Conservation (phyloP, 495 filamentous ascomycete genomes). For the Tetracladium setigerum region DNA sequence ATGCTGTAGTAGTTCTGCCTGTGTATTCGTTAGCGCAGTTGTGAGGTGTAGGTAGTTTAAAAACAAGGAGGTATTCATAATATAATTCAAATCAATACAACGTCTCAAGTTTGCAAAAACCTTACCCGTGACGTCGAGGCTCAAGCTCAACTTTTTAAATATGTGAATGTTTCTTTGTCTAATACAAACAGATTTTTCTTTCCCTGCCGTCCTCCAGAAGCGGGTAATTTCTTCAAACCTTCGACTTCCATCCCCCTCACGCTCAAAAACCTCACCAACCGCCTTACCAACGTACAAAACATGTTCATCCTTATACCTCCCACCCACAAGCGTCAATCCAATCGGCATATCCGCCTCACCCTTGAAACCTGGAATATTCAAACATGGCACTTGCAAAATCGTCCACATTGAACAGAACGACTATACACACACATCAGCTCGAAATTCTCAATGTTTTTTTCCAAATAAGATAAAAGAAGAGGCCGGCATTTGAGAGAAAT, state of each 20-base stretch:
- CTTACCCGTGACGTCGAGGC: too few species aligned
- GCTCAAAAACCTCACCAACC: constrained; percentile 33
- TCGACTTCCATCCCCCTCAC: constrained; percentile 33
- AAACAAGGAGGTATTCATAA: too few species aligned
- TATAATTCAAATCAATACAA: too few species aligned
- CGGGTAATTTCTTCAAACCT: constrained; percentile 6
- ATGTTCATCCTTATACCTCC: constrained; percentile 37
- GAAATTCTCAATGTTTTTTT: too few species aligned
- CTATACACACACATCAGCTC: constrained; percentile 1
- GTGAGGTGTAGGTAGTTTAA: too few species aligned
- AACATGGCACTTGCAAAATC: constrained; percentile 38
- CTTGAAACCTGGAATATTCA: constrained; percentile 43
- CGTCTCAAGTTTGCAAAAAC: too few species aligned
- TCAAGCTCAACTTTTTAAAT: too few species aligned
- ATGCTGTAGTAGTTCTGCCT: too few species aligned
- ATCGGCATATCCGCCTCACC: constrained; percentile 41
- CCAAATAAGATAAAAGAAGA: background rate
- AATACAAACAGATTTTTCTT: too few species aligned
- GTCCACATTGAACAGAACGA: constrained; percentile 18
- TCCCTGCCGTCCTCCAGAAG: too few species aligned
- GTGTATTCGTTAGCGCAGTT: too few species aligned
- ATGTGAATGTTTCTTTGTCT: too few species aligned
- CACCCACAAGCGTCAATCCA: constrained; percentile 36
- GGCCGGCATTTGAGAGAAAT: constrained; percentile 19
- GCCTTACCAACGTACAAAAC: constrained; percentile 33